phyloP scores from a whole-genome alignment of 257 asterid genomes.

The Solanum clarkiae region DNA sequence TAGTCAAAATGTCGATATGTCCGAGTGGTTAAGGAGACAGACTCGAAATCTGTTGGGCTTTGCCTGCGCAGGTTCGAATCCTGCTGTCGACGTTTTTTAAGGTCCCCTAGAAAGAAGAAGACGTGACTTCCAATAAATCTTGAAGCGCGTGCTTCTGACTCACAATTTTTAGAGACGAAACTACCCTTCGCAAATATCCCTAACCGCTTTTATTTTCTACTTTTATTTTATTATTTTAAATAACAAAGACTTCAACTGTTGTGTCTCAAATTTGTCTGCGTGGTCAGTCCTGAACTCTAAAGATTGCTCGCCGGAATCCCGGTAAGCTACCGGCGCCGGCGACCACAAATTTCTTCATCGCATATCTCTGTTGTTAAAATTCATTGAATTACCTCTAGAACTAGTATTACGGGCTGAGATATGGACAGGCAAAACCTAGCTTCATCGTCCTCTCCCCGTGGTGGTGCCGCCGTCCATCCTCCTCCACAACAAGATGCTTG shows the following conservation, averaged over 20 bases:
- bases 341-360: not conserved
- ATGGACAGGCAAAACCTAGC: constrained; percentile 83
- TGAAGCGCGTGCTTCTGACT: not conserved
- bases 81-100: constrained; percentile 30
- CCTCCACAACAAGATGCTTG: constrained; percentile 85
- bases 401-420: not conserved
- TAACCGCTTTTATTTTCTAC: not conserved
- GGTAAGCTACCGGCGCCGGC: not conserved
- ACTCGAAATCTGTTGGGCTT: constrained; percentile 57
- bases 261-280: not conserved
- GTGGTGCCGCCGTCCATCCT: constrained; percentile 10
- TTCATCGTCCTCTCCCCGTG: constrained; percentile 36
- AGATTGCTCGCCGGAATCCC: not conserved
- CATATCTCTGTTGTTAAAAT: not conserved
- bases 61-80: constrained; percentile 63
- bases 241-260: not conserved
- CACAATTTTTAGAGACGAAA: not conserved
- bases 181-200: not conserved
- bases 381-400: not conserved
- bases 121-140: not conserved
- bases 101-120: too few species aligned
- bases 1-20: constrained; percentile 20
- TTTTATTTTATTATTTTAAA: not conserved
- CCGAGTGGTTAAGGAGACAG: constrained; percentile 67
- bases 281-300: not conserved